Percentiles rank a stretch among this genome's conserved stretches.
Conservation (phyloP, 1,139 yeast species). For the Scheffersomyces titani region DNA sequence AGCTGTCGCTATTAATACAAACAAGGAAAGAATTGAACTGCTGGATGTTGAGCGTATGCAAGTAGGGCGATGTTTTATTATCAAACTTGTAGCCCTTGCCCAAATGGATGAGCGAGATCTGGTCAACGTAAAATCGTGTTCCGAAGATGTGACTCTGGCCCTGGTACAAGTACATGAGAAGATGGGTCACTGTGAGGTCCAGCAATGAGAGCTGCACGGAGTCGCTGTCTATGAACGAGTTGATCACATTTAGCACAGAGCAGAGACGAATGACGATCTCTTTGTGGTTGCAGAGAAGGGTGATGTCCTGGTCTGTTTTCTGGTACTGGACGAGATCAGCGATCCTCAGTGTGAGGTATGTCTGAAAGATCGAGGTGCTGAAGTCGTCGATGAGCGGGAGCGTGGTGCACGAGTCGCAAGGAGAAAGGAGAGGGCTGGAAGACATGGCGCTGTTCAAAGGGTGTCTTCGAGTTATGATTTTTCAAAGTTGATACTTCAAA, state of each 20-base stretch:
- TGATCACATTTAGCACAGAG: constrained; percentile 13
- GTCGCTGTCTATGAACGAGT: constrained; percentile 7
- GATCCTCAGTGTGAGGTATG: constrained; percentile 12
- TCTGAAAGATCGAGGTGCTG: constrained; percentile 11
- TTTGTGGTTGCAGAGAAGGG: constrained; percentile 10
- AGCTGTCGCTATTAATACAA: constrained; percentile 9
- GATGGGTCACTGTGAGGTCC: constrained; percentile 13
- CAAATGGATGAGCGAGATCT: constrained; percentile 12
- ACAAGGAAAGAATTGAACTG: constrained; percentile 6
- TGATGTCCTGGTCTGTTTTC: constrained; percentile 8
- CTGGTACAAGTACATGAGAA: constrained; percentile 15
- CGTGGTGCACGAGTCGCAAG: constrained; percentile 15
- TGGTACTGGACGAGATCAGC: constrained; percentile 1
- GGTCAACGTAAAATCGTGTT: constrained; percentile 11
- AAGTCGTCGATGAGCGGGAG: constrained; percentile 7
- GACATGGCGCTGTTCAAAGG: too few relatives aligned
- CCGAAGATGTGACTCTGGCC: constrained; percentile 10
- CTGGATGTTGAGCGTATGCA: constrained; percentile 4
- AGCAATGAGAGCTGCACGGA: constrained; percentile 4
- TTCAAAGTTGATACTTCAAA: too few relatives aligned
- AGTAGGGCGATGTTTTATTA: constrained; percentile 6
- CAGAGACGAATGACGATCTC: constrained; percentile 11
- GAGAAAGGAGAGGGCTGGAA: constrained; percentile 4
- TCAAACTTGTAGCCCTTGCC: constrained; percentile 11
- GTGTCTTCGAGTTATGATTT: too few relatives aligned